Percentiles rank a stretch among this genome's conserved stretches.
phyloP scores from a whole-genome alignment of 2,329 filamentous ascomycete genomes.

The Macrophomina phaseolina region DNA sequence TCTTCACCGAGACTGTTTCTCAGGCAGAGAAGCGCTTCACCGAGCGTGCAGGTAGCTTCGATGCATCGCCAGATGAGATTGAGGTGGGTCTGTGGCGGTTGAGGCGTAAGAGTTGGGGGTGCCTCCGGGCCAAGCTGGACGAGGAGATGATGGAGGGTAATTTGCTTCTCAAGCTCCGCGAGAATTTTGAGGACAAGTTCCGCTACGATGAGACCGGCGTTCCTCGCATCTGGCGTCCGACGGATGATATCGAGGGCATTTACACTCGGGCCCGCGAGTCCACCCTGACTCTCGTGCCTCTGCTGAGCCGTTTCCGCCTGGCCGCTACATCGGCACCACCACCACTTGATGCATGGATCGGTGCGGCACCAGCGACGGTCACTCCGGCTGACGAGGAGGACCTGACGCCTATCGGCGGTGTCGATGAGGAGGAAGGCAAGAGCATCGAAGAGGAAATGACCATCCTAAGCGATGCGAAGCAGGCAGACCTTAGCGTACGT shows the following conservation, averaged over 20 bases:
- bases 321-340: constrained; percentile 75
- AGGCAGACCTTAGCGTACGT: constrained; percentile 86
- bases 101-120: constrained; percentile 92
- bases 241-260: constrained; percentile 93
- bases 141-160: constrained; percentile 99
- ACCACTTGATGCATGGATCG: constrained; percentile 84
- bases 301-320: constrained; percentile 84
- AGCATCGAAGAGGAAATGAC: constrained; percentile 96
- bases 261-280: constrained; percentile 93
- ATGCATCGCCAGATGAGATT: constrained; percentile 89
- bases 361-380: constrained; percentile 73
- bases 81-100: constrained; percentile 91
- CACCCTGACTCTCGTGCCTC: constrained; percentile 86
- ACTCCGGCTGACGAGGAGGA: constrained; percentile 90
- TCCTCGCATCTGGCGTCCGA: constrained; percentile 93
- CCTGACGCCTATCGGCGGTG: constrained; percentile 83
- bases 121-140: constrained; percentile 86
- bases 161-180: constrained; percentile 88
- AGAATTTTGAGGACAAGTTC: constrained; percentile 99
- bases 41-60: constrained; percentile 89
- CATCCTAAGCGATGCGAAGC: constrained; percentile 86
- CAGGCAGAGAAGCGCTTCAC: constrained; percentile 87
- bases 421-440: constrained; percentile 94
- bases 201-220: constrained; percentile 95
- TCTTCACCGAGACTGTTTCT: constrained; percentile 80